phyloP scores from a whole-genome alignment of 2,329 filamentous ascomycete species.

The Trichoderma gracile region DNA sequence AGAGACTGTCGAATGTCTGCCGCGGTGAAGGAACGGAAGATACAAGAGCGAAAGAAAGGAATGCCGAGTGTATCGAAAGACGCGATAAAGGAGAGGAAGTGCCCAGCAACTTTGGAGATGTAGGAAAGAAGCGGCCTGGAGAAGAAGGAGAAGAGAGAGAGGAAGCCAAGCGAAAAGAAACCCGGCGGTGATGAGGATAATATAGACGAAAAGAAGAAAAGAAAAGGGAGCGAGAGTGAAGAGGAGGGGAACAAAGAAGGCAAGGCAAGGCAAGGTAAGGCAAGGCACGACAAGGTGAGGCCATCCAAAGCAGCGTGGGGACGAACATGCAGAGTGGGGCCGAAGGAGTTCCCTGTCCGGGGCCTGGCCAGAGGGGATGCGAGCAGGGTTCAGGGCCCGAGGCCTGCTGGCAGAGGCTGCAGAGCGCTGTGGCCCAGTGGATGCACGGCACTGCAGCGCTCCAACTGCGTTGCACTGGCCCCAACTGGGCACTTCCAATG shows the following conservation, averaged over 20 bases:
- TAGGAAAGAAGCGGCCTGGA: slow-evolving; percentile 27
- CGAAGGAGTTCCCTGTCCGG: neutral
- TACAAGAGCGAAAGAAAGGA: slow-evolving; percentile 35
- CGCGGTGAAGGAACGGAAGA: slow-evolving; percentile 35
- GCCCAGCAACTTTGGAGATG: slow-evolving; percentile 36
- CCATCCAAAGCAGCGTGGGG: slow-evolving; percentile 9
- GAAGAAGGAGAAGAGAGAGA: slow-evolving; percentile 29
- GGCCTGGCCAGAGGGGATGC: neutral
- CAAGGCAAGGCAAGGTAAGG: neutral
- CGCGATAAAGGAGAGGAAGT: slow-evolving; percentile 39
- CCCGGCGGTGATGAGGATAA: slow-evolving; percentile 18
- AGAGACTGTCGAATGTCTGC: slow-evolving; percentile 30
- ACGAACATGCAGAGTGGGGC: slow-evolving; percentile 10
- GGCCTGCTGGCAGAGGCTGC: neutral
- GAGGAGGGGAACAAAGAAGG: neutral
- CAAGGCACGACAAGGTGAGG: neutral
- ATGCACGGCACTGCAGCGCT: neutral
- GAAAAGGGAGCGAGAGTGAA: neutral
- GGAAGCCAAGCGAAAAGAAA: slow-evolving; percentile 25
- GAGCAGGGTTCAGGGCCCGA: neutral
- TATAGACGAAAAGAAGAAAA: slow-evolving; percentile 2
- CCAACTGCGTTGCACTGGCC: neutral
- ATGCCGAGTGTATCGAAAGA: slow-evolving; percentile 30
- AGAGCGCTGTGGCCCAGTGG: neutral
- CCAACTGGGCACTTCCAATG: neutral